phyloP scores from a whole-genome alignment of 768 basidiomycete species.

The Mycena floridula region DNA sequence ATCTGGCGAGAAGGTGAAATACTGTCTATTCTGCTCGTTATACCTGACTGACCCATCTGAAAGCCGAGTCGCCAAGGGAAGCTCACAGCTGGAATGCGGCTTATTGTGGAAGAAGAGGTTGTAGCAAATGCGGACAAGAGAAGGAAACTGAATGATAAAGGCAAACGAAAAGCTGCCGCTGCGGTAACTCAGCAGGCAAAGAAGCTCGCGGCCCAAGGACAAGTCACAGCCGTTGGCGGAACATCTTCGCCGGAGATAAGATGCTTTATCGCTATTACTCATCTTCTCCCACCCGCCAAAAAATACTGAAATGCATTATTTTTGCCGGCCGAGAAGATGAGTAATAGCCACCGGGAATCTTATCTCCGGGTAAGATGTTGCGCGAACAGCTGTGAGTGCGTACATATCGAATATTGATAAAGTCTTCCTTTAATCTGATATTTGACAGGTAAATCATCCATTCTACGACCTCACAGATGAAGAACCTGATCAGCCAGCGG shows the following conservation, averaged over 20 bases:
- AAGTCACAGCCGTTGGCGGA: too few relatives aligned
- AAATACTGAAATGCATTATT: too few relatives aligned
- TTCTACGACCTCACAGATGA: background rate
- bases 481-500: background rate
- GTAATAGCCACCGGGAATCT: too few relatives aligned
- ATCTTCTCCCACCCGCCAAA: too few relatives aligned
- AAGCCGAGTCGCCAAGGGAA: background rate
- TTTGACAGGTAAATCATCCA: background rate
- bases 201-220: background rate
- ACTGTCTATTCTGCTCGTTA: background rate
- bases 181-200: background rate
- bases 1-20: conserved; percentile 4
- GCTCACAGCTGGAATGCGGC: background rate
- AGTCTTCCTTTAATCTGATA: background rate
- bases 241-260: too few relatives aligned
- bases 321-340: too few relatives aligned
- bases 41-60: background rate
- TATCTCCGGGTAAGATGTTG: too few relatives aligned
- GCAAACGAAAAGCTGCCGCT: background rate
- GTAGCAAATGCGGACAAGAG: too few relatives aligned
- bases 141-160: background rate
- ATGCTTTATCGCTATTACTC: too few relatives aligned
- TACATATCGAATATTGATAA: background rate
- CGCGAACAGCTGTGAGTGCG: too few relatives aligned
- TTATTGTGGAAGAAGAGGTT: background rate